Percentiles rank a stretch among this genome's conserved stretches.
These are phyloP conservation scores for Agaricus blazei DNA, from an alignment of 768 basidiomycete genomes.

Conservation along the genomic window DNA sequence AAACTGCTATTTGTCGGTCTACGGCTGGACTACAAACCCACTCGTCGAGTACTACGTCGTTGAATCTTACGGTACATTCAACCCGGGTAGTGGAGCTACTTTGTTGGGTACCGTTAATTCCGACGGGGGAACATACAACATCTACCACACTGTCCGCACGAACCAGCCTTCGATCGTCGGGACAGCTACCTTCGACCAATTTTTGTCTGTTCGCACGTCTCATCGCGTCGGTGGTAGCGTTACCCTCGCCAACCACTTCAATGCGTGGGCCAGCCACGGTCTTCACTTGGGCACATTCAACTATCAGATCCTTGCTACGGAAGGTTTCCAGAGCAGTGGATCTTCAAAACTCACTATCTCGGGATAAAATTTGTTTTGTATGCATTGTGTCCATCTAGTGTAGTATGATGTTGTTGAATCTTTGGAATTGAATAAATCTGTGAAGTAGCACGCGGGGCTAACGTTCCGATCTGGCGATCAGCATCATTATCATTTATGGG, in stretches of 20 bases:
- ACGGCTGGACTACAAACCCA: conserved; percentile 41
- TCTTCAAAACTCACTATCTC: conserved; percentile 13
- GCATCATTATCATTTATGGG: no score
- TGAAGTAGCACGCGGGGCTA: no score
- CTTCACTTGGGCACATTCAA: conserved; percentile 32
- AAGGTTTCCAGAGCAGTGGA: conserved; percentile 38
- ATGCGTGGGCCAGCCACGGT: conserved; percentile 34
- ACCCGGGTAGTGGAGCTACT: conserved; percentile 28
- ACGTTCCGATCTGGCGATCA: no score
- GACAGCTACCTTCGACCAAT: conserved; percentile 40
- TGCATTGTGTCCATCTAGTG: no score
- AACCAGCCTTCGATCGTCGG: conserved; percentile 39
- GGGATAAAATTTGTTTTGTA: not conserved
- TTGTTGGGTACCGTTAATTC: conserved; percentile 33
- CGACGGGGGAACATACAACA: conserved; percentile 38
- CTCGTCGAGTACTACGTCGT: conserved; percentile 45
- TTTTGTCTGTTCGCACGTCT: conserved; percentile 37
- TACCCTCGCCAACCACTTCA: conserved; percentile 35
- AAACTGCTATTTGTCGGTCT: conserved; percentile 39
- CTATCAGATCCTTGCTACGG: conserved; percentile 45
- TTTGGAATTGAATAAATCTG: no score
- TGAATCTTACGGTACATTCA: conserved; percentile 35
- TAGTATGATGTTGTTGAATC: no score
- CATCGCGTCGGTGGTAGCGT: conserved; percentile 29
- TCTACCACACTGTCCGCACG: conserved; percentile 30